phyloP scores from a whole-genome alignment of 2,329 filamentous ascomycete genomes.

The Lasiodiplodia sp. region DNA sequence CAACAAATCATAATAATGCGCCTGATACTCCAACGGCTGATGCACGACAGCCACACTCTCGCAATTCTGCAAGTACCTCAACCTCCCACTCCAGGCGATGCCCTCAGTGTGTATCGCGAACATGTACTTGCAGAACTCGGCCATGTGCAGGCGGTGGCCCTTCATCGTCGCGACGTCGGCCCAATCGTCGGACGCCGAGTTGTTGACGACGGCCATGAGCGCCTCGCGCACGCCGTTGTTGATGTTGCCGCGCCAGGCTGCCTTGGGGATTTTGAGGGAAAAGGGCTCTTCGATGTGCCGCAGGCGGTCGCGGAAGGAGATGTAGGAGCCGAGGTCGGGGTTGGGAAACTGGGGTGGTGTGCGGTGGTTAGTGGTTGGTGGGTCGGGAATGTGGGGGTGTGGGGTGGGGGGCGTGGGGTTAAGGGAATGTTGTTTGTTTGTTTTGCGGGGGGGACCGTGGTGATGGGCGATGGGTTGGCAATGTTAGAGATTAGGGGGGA shows the following conservation, averaged over 20 bases:
- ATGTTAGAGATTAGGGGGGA: too few relatives aligned
- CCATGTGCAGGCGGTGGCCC: conserved; percentile 34
- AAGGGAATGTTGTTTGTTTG: too few relatives aligned
- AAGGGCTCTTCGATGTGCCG: conserved; percentile 32
- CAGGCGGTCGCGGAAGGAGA: conserved; percentile 30
- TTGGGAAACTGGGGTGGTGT: conserved; percentile 5
- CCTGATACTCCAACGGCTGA: conserved; percentile 54
- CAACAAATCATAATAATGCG: conserved; percentile 58
- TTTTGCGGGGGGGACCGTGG: too few relatives aligned
- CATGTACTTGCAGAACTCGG: conserved; percentile 37
- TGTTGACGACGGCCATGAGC: conserved; percentile 36
- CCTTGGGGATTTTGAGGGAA: conserved; percentile 36
- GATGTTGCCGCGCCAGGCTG: conserved; percentile 44
- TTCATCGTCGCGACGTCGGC: conserved; percentile 39
- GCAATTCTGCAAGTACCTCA: conserved; percentile 45
- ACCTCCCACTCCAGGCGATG: conserved; percentile 41
- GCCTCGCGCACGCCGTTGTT: conserved; percentile 36
- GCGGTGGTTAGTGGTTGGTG: not conserved
- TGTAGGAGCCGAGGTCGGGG: conserved; percentile 32
- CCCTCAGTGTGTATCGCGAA: conserved; percentile 36
- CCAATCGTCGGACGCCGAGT: conserved; percentile 35
- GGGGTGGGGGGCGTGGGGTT: too few relatives aligned
- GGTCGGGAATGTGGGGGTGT: not conserved
- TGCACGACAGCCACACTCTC: conserved; percentile 60
- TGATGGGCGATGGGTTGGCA: too few relatives aligned